Evolutionary conservation across 805 yeast genomes (phyloP), one percentile per base, ranked within the genome.

Genomic region (Millerozyma acaciae): DNA sequence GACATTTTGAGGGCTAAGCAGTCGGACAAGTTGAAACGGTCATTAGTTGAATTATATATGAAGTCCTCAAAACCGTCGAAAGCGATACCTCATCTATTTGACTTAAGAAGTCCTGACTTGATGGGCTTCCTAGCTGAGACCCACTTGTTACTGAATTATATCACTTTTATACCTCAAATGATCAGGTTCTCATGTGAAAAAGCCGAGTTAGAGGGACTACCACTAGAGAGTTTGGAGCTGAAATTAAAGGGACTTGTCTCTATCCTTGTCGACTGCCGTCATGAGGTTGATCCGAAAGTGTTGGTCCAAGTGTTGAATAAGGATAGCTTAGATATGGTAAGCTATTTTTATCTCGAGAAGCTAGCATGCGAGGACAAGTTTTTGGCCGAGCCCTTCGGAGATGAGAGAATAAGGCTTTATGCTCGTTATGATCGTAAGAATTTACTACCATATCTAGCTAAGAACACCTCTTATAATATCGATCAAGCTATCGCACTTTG

Each of bases 401-500:
- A 86, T 45, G 73, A 80, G 28, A 68, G 83, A 55, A 73, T 89
- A 8, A 53, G 62, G 35, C 60, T 90, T 21, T 83, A 76, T 53
- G 76, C 88, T 0, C 71, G 74, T 38, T 85, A 68, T 50, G 78
- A 81, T 38, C 64, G 77, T 21, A 41, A 53, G 0, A 62, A 65
- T 27, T 65, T 90, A 9, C 57, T 83, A n/a, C 66, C 70, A 0
- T 88, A 79, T 52, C 60, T 90, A 37, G 73, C 71, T 44, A 65
- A 63, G 29, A 75, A 77, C 39, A 70, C 69, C 17, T 76, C 80
- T 44, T 84, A 82, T 51, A 74, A 84, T 40, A 74, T 88, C 26
- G 83, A 78, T 26, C 45, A 53, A 20, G 95, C 96, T 0, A 75
- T 89, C n/a, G 55, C 60, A 9, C 53, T 81, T 1, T 85, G 95